Base-by-base conservation (phyloP, 805 yeast genomes). In the Yarrowia deformans region DNA sequence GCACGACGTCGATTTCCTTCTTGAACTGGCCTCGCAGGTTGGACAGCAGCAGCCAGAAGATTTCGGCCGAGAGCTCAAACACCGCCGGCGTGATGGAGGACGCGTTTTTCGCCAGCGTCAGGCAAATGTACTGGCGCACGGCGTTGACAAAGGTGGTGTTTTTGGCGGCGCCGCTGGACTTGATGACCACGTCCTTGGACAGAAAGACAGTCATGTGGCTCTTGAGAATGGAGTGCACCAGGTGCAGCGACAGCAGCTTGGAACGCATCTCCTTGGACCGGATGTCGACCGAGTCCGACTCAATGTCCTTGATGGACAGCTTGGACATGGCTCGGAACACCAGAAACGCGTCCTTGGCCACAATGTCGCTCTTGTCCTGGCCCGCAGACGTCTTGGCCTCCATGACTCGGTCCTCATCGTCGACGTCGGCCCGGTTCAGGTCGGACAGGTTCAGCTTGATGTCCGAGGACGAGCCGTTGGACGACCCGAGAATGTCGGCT, bases 241-340 rank as follows among this genome's bases (percentile, higher is more conserved):
- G 85, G 76, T 93, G 97, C 73, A 95, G 82, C 1, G 98, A 91
- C 42, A 96, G 82, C 70, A 95, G 81, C 77, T 95, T 95, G 0
- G 98, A 92, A 75, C 99, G 87, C 72, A 95, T 92, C 1, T 94
- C 90, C 75, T 94, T 97, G 2, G 97, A 90, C 77, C 94, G 86
- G 71, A 92, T 79, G 42, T 87, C 85, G 45, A 88, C 90, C 49
- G 87, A 84, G 23, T 75, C 77, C 13, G 75, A 71, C 70, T 93
- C 98, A 70, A 94, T 80, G 35, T 88, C 84, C 78, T 95, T 95
- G 60, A 91, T 90, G 2, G 98, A 90, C 18, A 95, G 84, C 76
- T 92, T 93, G 77, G 97, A 91, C 95, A 95, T 90, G 1, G 98
- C 94, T 76, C 99, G 86, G 79, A 95, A 93, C 3, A 95, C 85